These are phyloP conservation scores for Malus orientalis DNA, from an alignment of 306 rosid species.

Conservation along the genomic window DNA sequence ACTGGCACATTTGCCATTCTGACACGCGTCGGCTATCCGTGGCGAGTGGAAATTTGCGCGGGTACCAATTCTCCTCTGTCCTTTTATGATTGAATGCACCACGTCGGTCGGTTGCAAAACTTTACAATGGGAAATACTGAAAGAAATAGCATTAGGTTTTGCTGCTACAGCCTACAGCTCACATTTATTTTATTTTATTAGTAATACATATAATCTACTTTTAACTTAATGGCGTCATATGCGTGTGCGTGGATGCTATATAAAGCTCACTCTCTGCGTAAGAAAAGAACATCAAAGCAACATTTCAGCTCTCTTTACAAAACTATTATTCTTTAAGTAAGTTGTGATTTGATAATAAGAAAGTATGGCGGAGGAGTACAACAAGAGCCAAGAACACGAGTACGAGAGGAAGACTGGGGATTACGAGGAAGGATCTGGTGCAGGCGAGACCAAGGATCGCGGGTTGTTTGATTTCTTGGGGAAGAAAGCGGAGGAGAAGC, in stretches of 20 bases:
- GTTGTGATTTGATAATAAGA: not conserved
- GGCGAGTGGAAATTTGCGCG: not conserved
- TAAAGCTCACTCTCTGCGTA: not conserved
- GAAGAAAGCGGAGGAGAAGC: constrained; percentile 43
- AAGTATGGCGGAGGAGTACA: constrained; percentile 62
- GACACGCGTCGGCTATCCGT: not conserved
- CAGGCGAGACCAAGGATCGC: constrained; percentile 50
- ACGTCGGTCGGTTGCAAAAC: not conserved
- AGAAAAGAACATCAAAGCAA: not conserved
- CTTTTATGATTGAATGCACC: not conserved
- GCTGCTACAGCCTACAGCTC: not conserved
- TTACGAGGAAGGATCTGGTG: constrained; percentile 7
- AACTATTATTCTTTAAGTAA: not conserved
- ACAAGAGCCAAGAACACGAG: constrained; percentile 29
- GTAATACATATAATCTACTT: not conserved
- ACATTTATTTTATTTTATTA: not conserved
- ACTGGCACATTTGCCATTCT: not conserved
- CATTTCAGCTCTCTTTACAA: not conserved
- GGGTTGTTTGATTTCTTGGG: constrained; percentile 60
- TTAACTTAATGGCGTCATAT: constrained; percentile 17
- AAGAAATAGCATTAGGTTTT: not conserved
- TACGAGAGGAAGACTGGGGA: constrained; percentile 18
- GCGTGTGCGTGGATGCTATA: constrained; percentile 40
- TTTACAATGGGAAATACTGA: too few species aligned
- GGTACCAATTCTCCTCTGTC: not conserved